Percentiles rank a stretch among this genome's conserved stretches.
Evolutionary conservation across 2,329 filamentous ascomycete genomes (phyloP).

Genomic region (Hypoxylon sp.): DNA sequence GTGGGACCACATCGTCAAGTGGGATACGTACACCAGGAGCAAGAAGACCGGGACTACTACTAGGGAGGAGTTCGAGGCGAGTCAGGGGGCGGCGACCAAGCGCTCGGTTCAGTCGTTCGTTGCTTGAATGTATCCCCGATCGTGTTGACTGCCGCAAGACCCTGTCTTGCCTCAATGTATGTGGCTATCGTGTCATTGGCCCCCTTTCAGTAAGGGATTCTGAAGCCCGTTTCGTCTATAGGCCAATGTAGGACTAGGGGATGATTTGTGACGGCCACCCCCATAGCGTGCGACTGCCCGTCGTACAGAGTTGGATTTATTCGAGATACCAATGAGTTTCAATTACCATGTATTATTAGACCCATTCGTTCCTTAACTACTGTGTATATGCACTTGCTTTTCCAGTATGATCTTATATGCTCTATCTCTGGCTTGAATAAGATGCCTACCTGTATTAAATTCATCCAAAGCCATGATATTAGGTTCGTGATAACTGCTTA

Average conservation of each 20-base stretch:
- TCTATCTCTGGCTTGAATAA: neutral
- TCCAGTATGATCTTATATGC: neutral
- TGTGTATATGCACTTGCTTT: neutral
- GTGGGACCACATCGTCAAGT: slow-evolving; percentile 5
- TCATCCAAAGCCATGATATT: no score
- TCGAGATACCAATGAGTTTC: neutral
- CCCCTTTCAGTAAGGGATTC: no score
- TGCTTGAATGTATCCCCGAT: neutral
- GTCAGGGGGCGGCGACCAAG: neutral
- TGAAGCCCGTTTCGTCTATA: no score
- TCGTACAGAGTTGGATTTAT: neutral
- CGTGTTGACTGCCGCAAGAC: no score
- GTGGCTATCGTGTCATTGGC: no score
- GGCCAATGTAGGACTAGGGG: no score
- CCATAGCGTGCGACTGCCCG: neutral
- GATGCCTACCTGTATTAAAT: no score
- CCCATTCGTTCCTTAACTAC: neutral
- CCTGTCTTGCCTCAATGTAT: no score
- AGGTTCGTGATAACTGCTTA: no score
- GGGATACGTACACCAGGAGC: slow-evolving; percentile 2
- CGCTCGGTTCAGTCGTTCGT: neutral
- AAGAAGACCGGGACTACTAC: slow-evolving; percentile 8
- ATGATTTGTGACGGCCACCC: no score
- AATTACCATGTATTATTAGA: neutral
- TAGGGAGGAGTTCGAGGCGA: neutral